phyloP scores from a whole-genome alignment of 1,139 yeast genomes.

The Yamadazyma taylorii region DNA sequence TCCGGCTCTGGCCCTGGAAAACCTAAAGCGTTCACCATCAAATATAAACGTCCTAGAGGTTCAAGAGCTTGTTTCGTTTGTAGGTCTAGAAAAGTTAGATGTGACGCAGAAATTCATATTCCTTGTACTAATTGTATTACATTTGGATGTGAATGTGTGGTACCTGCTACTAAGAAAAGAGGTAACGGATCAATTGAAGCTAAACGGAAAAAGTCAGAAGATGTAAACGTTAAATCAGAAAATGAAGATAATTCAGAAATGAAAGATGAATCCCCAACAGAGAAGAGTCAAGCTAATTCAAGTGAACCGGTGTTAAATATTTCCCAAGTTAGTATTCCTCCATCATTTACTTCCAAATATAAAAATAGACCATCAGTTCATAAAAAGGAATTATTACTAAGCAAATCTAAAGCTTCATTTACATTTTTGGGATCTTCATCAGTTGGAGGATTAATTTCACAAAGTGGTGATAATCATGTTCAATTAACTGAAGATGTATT shows the following conservation, averaged over 20 bases:
- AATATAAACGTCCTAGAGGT: constrained; percentile 52
- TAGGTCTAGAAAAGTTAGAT: constrained; percentile 71
- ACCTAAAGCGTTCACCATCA: constrained; percentile 52
- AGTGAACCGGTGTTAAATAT: constrained; percentile 45
- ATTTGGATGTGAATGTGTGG: constrained; percentile 69
- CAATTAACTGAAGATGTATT: constrained; percentile 43
- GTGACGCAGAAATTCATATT: constrained; percentile 66
- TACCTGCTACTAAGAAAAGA: constrained; percentile 59
- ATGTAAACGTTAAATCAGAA: constrained; percentile 6
- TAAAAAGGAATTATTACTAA: constrained; percentile 32
- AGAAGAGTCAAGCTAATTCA: constrained; percentile 12
- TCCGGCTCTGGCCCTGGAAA: constrained; percentile 22
- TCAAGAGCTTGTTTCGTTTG: constrained; percentile 58
- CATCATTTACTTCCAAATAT: constrained; percentile 43
- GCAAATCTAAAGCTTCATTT: constrained; percentile 32
- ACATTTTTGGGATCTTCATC: constrained; percentile 45
- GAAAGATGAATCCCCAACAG: constrained; percentile 11
- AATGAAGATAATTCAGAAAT: constrained; percentile 9
- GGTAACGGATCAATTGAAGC: constrained; percentile 30
- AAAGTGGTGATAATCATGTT: constrained; percentile 46
- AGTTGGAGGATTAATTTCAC: constrained; percentile 38
- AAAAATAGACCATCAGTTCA: constrained; percentile 42
- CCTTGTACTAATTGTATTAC: constrained; percentile 80
- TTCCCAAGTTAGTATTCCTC: constrained; percentile 45
- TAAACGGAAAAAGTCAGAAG: constrained; percentile 21